phyloP scores from a whole-genome alignment of 305 asterid genomes.

The Plantago coronopus region DNA sequence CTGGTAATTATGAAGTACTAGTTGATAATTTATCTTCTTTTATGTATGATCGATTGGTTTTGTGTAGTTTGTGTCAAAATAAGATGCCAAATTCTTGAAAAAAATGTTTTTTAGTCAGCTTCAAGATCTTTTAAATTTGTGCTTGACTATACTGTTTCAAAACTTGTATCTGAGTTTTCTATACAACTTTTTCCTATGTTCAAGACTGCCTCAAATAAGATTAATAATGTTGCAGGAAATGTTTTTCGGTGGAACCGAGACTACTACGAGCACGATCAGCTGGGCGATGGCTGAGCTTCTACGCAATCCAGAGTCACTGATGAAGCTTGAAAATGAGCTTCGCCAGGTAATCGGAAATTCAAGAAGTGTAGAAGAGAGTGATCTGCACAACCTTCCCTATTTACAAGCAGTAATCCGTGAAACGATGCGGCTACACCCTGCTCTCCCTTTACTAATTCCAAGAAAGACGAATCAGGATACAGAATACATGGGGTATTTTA shows the following conservation, averaged over 20 bases:
- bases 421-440: slow-evolving; percentile 24
- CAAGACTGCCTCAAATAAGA: no score
- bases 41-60: slow-evolving; percentile 29
- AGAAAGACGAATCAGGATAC: neutral
- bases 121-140: no score
- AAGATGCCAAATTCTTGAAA: no score
- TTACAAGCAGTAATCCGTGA: slow-evolving; percentile 25
- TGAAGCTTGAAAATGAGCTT: neutral
- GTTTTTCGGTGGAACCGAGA: no score
- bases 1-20: neutral
- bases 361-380: neutral
- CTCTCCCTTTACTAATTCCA: slow-evolving; percentile 8
- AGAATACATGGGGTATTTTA: no score
- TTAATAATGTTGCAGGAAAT: no score
- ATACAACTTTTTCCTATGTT: no score
- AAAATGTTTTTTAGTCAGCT: no score
- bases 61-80: slow-evolving; percentile 15
- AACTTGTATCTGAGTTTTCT: no score
- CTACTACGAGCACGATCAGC: slow-evolving; percentile 4
- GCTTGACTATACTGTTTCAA: no score
- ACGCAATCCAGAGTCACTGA: slow-evolving; percentile 1
- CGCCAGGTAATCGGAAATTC: neutral
- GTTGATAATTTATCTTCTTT: neutral
- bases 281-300: slow-evolving; percentile 15
- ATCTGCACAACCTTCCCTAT: slow-evolving; percentile 6